A percentile compares a stretch with the other conserved stretches of the same genome.
Conservation (phyloP, 352 stramenopile species). For the Phytophthora nicotianae region DNA sequence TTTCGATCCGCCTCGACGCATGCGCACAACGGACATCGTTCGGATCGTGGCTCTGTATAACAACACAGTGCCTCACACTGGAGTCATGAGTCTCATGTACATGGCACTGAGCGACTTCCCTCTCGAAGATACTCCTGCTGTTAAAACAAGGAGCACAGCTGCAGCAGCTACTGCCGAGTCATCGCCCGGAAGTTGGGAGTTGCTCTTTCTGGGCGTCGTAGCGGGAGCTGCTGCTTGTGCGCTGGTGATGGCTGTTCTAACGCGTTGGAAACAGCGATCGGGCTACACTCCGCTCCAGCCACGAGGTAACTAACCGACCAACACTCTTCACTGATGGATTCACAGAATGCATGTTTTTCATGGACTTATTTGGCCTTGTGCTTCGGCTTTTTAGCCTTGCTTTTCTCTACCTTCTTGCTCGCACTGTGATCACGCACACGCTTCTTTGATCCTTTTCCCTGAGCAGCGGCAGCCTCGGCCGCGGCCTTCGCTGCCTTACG, state of each 20-base stretch:
- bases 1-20: constrained; percentile 72
- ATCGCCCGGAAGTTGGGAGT: constrained; percentile 8
- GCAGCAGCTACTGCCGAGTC: constrained; percentile 5
- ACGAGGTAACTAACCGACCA: constrained; percentile 15
- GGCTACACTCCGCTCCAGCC: constrained; percentile 54
- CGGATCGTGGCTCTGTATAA: constrained; percentile 83
- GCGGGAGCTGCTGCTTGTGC: constrained; percentile 33
- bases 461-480: constrained; percentile 14
- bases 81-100: constrained; percentile 84
- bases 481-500: constrained; percentile 50
- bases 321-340: constrained; percentile 2
- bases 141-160: constrained; percentile 10
- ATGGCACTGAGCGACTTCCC: constrained; percentile 69
- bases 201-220: constrained; percentile 31
- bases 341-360: constrained; percentile 20
- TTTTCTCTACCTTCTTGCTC: constrained; percentile 31
- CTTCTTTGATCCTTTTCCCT: constrained; percentile 37
- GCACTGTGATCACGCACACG: constrained; percentile 28
- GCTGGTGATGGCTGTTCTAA: constrained; percentile 27
- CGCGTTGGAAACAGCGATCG: constrained; percentile 54
- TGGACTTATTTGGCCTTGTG: constrained; percentile 63
- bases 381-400: constrained; percentile 73
- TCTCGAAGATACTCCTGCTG: constrained; percentile 18
- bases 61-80: constrained; percentile 77
- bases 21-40: constrained; percentile 72